Evolutionary conservation across 768 basidiomycete genomes (phyloP).

Genomic region (Baorangia bicolor): DNA sequence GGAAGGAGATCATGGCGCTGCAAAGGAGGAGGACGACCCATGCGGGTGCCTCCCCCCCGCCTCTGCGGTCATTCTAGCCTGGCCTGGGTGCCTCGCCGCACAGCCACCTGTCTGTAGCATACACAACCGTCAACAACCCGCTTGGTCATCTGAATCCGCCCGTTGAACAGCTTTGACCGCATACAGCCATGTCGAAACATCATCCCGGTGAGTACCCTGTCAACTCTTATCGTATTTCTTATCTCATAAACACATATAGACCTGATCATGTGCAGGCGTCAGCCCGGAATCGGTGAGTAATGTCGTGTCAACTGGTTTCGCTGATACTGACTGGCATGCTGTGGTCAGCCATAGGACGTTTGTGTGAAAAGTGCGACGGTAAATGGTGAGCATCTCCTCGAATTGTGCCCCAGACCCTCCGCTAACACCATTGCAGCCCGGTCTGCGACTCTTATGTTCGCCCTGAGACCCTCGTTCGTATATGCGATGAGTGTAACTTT

Average conservation of each 20-base stretch:
- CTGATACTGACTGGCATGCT: constrained; percentile 8
- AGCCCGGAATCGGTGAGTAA: constrained; percentile 89
- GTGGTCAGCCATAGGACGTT: constrained; percentile 83
- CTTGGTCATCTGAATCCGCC: neutral
- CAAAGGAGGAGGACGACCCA: neutral
- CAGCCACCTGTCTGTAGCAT: constrained; percentile 11
- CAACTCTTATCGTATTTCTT: neutral
- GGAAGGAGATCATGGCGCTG: constrained; percentile 33
- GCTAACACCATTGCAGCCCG: constrained; percentile 54
- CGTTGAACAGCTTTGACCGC: constrained; percentile 1
- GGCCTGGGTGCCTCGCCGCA: neutral
- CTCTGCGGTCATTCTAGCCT: no score
- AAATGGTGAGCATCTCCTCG: constrained; percentile 74
- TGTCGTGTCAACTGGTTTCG: neutral
- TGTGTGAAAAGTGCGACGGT: constrained; percentile 99
- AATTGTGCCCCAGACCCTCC: neutral
- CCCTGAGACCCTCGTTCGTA: constrained; percentile 95
- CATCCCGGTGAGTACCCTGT: constrained; percentile 61
- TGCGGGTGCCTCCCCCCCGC: neutral
- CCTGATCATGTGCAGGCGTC: constrained; percentile 97
- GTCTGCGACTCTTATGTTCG: constrained; percentile 99
- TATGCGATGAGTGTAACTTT: constrained; percentile 99
- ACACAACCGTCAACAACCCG: constrained; percentile 15
- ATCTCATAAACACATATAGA: constrained; percentile 47
- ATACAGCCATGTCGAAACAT: constrained; percentile 76